Conservation (phyloP, 768 basidiomycete genomes). For the Pholiota conissans region DNA sequence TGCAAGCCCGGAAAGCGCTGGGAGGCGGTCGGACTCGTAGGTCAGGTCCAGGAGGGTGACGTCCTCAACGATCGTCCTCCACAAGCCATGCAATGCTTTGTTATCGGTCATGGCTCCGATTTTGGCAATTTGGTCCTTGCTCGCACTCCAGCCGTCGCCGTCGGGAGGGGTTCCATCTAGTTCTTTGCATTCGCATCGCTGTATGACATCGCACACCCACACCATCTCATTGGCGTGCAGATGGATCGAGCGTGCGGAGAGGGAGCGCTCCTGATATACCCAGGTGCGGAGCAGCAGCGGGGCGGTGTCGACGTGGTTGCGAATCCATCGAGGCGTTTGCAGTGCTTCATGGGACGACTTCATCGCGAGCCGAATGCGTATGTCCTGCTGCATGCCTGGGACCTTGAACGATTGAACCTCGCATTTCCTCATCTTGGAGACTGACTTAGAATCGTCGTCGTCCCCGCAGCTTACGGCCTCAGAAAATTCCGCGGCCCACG, state of each 20-base stretch:
- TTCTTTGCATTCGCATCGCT: slow-evolving; percentile 14
- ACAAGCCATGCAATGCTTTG: slow-evolving; percentile 11
- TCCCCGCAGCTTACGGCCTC: not conserved
- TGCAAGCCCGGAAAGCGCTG: slow-evolving; percentile 15
- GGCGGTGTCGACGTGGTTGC: slow-evolving; percentile 4
- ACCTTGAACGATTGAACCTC: slow-evolving; percentile 11
- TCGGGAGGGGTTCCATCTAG: slow-evolving; percentile 11
- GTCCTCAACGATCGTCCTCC: slow-evolving; percentile 17
- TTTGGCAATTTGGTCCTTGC: slow-evolving; percentile 11
- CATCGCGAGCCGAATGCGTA: slow-evolving; percentile 11
- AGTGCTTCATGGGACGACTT: slow-evolving; percentile 13
- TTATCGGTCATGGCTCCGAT: not conserved
- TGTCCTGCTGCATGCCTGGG: slow-evolving; percentile 6
- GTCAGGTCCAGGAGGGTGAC: slow-evolving; percentile 13
- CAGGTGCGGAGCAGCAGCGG: slow-evolving; percentile 14
- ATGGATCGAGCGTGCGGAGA: slow-evolving; percentile 12
- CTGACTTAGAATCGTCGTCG: too few species aligned
- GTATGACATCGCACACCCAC: slow-evolving; percentile 13
- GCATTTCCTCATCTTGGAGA: slow-evolving; percentile 8
- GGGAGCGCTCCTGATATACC: slow-evolving; percentile 16
- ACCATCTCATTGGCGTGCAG: slow-evolving; percentile 15
- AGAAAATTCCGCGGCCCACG: slow-evolving; percentile 11
- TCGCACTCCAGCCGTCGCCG: slow-evolving; percentile 17
- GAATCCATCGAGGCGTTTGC: slow-evolving; percentile 15
- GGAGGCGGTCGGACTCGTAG: slow-evolving; percentile 15